These are phyloP conservation scores for Fennellomyces sp. DNA, from an alignment of 371 early-diverging fungal genomes.

Conservation along the genomic window DNA sequence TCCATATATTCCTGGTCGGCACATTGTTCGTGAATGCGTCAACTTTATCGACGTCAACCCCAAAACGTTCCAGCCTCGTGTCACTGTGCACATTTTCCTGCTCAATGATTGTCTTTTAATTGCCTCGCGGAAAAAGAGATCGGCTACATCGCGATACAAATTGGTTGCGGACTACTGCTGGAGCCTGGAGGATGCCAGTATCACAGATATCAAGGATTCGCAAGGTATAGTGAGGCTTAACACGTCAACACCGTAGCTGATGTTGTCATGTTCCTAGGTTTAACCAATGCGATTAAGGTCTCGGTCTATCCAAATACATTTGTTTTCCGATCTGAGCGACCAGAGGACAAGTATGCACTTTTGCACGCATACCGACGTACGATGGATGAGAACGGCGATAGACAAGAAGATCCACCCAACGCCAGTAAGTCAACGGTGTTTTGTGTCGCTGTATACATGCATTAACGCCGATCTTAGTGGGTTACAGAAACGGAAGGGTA, in stretches of 20 bases:
- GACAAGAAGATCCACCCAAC: slow-evolving; percentile 38
- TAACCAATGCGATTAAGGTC: slow-evolving; percentile 67
- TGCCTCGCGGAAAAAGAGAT: slow-evolving; percentile 75
- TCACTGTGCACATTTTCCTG: slow-evolving; percentile 78
- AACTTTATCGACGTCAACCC: slow-evolving; percentile 82
- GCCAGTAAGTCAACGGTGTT: slow-evolving; percentile 12
- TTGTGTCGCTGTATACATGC: too few relatives aligned
- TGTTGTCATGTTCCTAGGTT: neutral
- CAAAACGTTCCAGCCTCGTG: slow-evolving; percentile 71
- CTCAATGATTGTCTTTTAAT: slow-evolving; percentile 83
- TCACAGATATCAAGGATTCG: slow-evolving; percentile 84
- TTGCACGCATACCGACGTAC: slow-evolving; percentile 69
- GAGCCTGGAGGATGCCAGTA: slow-evolving; percentile 70
- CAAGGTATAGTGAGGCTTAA: slow-evolving; percentile 51
- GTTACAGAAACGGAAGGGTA: slow-evolving; percentile 8
- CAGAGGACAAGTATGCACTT: slow-evolving; percentile 75
- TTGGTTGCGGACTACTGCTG: slow-evolving; percentile 84
- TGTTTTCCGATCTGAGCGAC: slow-evolving; percentile 72
- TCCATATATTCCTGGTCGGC: slow-evolving; percentile 74
- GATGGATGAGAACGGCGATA: slow-evolving; percentile 64
- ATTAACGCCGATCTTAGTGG: too few relatives aligned
- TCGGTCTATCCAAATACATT: slow-evolving; percentile 76
- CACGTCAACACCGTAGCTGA: too few relatives aligned
- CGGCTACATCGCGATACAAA: slow-evolving; percentile 66
- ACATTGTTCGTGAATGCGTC: slow-evolving; percentile 79